Percentiles rank a stretch among this genome's conserved stretches.
Conservation (phyloP, 1,139 yeast species). For the Suhomyces chickasaworum region DNA sequence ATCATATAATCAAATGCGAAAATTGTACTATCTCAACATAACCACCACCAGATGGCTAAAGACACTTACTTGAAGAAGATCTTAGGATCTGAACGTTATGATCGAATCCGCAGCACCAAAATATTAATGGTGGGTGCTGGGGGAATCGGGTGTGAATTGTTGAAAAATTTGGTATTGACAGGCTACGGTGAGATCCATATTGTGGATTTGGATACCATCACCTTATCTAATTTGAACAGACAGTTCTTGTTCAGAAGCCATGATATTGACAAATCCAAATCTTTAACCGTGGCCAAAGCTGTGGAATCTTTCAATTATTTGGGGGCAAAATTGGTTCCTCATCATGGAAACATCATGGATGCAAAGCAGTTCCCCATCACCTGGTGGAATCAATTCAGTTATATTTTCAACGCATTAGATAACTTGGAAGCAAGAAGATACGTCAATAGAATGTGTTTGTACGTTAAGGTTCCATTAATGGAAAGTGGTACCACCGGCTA, state of each 20-base stretch:
- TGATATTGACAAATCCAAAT: constrained; percentile 85
- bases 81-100: constrained; percentile 42
- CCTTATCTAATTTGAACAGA: constrained; percentile 85
- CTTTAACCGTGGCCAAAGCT: constrained; percentile 78
- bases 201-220: constrained; percentile 93
- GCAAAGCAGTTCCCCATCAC: constrained; percentile 64
- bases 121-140: constrained; percentile 96
- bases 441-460: constrained; percentile 81
- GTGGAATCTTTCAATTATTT: constrained; percentile 77
- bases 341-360: constrained; percentile 89
- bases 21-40: background rate
- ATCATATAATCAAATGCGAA: constrained; percentile 1
- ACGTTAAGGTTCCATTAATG: constrained; percentile 72
- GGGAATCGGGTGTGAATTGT: constrained; percentile 96
- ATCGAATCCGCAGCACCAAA: constrained; percentile 43
- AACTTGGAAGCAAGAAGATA: constrained; percentile 90
- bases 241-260: constrained; percentile 87
- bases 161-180: constrained; percentile 79
- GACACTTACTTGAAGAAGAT: constrained; percentile 48
- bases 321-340: constrained; percentile 67
- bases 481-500: constrained; percentile 97
- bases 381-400: constrained; percentile 81
- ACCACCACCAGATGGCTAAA: constrained; percentile 30
- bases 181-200: constrained; percentile 90
- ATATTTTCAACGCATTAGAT: constrained; percentile 89